Percentiles rank a stretch among this genome's conserved stretches.
phyloP scores from a whole-genome alignment of 768 basidiomycete species.

The Rhizopogon sp. region DNA sequence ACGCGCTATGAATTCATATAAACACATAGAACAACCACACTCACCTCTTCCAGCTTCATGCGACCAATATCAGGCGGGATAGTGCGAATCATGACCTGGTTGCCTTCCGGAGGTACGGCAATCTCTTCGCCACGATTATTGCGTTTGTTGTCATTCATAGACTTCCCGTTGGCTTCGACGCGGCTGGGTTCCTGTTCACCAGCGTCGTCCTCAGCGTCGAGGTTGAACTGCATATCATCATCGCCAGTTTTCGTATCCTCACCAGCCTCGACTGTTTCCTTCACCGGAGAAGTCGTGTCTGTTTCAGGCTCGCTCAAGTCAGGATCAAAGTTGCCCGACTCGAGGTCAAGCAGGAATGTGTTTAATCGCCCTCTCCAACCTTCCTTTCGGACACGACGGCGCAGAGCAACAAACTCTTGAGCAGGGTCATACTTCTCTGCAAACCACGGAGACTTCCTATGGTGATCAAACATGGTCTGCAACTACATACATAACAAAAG shows the following conservation, averaged over 20 bases:
- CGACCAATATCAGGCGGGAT: conserved; percentile 92
- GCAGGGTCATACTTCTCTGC: conserved; percentile 89
- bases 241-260: conserved; percentile 59
- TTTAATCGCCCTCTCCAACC: conserved; percentile 78
- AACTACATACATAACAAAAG: conserved; percentile 58
- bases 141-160: conserved; percentile 37
- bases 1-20: conserved; percentile 4
- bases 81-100: conserved; percentile 92
- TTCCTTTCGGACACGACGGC: conserved; percentile 74
- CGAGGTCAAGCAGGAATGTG: conserved; percentile 74
- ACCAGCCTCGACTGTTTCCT: conserved; percentile 39
- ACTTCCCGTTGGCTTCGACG: conserved; percentile 56
- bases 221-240: conserved; percentile 72
- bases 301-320: conserved; percentile 59
- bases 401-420: conserved; percentile 63
- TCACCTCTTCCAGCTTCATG: conserved; percentile 83
- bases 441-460: conserved; percentile 96
- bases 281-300: conserved; percentile 46
- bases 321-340: conserved; percentile 82
- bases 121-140: conserved; percentile 65
- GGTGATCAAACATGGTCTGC: conserved; percentile 93
- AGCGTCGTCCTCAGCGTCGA: conserved; percentile 68
- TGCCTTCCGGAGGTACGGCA: conserved; percentile 69
- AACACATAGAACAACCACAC: conserved; percentile 15
- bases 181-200: conserved; percentile 55